A percentile compares a stretch with the other conserved stretches of the same genome.
phyloP scores from a whole-genome alignment of 2,329 filamentous ascomycete species.

The Phialophora verrucosa region DNA sequence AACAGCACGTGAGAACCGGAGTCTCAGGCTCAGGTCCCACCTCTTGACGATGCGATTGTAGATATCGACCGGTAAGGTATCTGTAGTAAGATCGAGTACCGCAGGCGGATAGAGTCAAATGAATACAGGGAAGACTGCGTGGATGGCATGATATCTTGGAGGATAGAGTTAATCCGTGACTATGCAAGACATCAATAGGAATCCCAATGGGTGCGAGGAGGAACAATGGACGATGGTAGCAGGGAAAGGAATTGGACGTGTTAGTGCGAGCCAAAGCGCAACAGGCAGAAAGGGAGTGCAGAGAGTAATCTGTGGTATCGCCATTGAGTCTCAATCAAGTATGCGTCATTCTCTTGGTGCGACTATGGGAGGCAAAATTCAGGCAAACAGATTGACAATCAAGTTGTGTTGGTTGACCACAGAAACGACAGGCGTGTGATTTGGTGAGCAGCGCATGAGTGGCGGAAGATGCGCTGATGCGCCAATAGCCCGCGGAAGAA shows the following conservation, averaged over 20 bases:
- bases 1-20: not conserved
- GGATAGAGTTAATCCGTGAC: not conserved
- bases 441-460: constrained; percentile 21
- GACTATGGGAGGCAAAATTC: constrained; percentile 28
- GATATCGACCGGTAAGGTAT: not conserved
- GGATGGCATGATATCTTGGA: not conserved
- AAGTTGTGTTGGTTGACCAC: constrained; percentile 5
- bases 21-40: not conserved
- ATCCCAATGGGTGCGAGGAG: not conserved
- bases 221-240: not conserved
- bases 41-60: not conserved
- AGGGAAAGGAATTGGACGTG: not conserved
- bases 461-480: constrained; percentile 5
- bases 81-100: not conserved
- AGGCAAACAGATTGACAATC: constrained; percentile 30
- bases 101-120: not conserved
- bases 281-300: constrained; percentile 15
- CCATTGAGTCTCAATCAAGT: constrained; percentile 6
- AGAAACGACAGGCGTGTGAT: constrained; percentile 15
- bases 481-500: not conserved
- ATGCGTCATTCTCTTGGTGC: constrained; percentile 25
- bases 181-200: not conserved
- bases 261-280: constrained; percentile 5
- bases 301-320: constrained; percentile 16
- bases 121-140: not conserved